These are phyloP conservation scores for Ceriops decandra DNA, from an alignment of 345 rosid genomes.

Conservation along the genomic window DNA sequence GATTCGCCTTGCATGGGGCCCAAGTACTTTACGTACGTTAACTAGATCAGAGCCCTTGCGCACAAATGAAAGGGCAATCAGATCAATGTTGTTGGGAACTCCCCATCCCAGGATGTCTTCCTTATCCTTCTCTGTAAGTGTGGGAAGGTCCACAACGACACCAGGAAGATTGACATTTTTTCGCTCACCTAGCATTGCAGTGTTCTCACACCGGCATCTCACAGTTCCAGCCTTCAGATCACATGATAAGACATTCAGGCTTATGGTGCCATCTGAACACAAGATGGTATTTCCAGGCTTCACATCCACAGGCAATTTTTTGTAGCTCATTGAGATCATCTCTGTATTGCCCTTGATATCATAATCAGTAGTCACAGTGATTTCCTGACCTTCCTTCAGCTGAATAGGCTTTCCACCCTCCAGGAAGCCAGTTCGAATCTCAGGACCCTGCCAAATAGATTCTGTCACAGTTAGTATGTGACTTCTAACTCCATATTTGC, in stretches of 20 bases:
- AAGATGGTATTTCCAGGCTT: conserved; percentile 72
- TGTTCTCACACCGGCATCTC: conserved; percentile 79
- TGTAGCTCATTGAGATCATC: conserved; percentile 84
- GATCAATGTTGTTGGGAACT: conserved; percentile 76
- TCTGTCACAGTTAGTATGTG: not conserved
- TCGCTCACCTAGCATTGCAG: conserved; percentile 84
- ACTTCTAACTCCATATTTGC: not conserved
- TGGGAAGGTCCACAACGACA: conserved; percentile 88
- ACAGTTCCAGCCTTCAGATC: conserved; percentile 69
- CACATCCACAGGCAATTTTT: conserved; percentile 70
- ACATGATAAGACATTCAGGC: conserved; percentile 63
- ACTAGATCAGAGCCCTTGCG: conserved; percentile 95
- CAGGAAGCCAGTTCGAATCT: conserved; percentile 34
- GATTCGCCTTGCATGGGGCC: conserved; percentile 64
- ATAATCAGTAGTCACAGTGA: conserved; percentile 66
- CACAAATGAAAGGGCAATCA: conserved; percentile 89
- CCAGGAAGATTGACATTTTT: conserved; percentile 94
- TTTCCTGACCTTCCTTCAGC: conserved; percentile 35
- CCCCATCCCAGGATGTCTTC: conserved; percentile 87
- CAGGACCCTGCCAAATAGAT: conserved; percentile 18
- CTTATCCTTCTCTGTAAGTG: conserved; percentile 79
- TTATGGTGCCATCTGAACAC: conserved; percentile 86
- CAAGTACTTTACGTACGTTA: conserved; percentile 77
- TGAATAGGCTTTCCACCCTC: conserved; percentile 29
- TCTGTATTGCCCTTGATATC: conserved; percentile 60